Evolutionary conservation across 148 eudicot species (phyloP).

Genomic region (Rhododendron williamsianum): DNA sequence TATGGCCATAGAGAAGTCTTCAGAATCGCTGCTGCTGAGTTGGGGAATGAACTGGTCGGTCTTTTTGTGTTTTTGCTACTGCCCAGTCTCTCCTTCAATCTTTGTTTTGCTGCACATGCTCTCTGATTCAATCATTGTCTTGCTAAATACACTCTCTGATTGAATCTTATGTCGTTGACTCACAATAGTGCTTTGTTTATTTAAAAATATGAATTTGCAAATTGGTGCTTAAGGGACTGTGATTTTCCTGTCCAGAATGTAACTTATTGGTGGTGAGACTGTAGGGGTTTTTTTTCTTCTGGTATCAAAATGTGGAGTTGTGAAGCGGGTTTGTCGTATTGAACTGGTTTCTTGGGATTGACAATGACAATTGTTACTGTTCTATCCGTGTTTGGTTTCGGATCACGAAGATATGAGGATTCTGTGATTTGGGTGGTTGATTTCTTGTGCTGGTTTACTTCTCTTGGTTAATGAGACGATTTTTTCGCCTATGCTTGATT

Average conservation of each 20-base stretch:
- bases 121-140: not conserved
- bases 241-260: not conserved
- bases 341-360: conserved; percentile 1
- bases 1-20: conserved; percentile 74
- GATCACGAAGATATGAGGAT: not conserved
- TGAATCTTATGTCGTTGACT: not conserved
- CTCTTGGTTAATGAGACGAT: not conserved
- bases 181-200: not conserved
- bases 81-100: not conserved
- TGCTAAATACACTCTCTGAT: not conserved
- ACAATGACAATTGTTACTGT: not conserved
- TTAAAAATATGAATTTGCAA: not conserved
- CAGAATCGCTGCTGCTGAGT: conserved; percentile 83
- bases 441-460: conserved; percentile 9
- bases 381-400: not conserved
- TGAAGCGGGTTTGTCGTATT: not conserved
- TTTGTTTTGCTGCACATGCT: not conserved
- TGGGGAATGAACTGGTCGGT: conserved; percentile 81
- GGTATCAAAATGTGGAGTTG: not conserved
- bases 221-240: not conserved
- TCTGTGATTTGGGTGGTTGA: conserved; percentile 7
- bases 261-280: not conserved
- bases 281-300: not conserved
- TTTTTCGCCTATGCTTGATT: not conserved
- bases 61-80: not conserved